These are phyloP conservation scores for Ophiostoma tasmaniense DNA, from an alignment of 2,329 filamentous ascomycete genomes.

Conservation along the genomic window DNA sequence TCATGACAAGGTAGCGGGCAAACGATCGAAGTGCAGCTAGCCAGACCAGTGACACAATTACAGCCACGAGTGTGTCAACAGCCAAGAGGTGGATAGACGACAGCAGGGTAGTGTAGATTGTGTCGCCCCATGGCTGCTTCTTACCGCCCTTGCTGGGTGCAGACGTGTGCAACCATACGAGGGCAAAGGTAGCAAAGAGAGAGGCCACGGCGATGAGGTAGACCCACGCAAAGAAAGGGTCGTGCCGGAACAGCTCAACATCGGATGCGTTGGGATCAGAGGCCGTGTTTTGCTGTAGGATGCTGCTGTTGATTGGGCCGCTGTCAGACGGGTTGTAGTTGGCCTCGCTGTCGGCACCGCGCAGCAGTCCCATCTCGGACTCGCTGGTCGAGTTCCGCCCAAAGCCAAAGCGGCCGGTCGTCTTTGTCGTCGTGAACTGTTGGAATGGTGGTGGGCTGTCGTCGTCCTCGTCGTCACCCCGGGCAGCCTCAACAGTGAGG, in stretches of 20 bases:
- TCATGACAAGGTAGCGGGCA: slow-evolving; percentile 70
- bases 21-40: slow-evolving; percentile 81
- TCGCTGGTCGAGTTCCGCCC: slow-evolving; percentile 38
- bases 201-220: slow-evolving; percentile 79
- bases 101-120: slow-evolving; percentile 82
- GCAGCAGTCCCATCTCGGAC: slow-evolving; percentile 39
- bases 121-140: slow-evolving; percentile 75
- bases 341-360: slow-evolving; percentile 30
- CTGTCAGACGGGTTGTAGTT: slow-evolving; percentile 29
- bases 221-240: slow-evolving; percentile 84
- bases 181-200: slow-evolving; percentile 77
- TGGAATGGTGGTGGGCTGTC: slow-evolving; percentile 52
- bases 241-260: slow-evolving; percentile 68
- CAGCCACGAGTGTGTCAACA: slow-evolving; percentile 82
- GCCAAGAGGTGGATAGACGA: slow-evolving; percentile 83
- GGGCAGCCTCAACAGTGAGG: slow-evolving; percentile 31
- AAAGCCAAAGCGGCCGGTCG: slow-evolving; percentile 33
- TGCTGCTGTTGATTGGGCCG: slow-evolving; percentile 32
- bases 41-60: slow-evolving; percentile 85
- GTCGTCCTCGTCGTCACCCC: slow-evolving; percentile 14
- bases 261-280: slow-evolving; percentile 47
- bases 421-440: slow-evolving; percentile 38
- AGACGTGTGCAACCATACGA: slow-evolving; percentile 84
- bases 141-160: slow-evolving; percentile 29
- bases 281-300: slow-evolving; percentile 21